phyloP scores from a whole-genome alignment of 139 green algal genomes.

The Chlorella sp. region DNA sequence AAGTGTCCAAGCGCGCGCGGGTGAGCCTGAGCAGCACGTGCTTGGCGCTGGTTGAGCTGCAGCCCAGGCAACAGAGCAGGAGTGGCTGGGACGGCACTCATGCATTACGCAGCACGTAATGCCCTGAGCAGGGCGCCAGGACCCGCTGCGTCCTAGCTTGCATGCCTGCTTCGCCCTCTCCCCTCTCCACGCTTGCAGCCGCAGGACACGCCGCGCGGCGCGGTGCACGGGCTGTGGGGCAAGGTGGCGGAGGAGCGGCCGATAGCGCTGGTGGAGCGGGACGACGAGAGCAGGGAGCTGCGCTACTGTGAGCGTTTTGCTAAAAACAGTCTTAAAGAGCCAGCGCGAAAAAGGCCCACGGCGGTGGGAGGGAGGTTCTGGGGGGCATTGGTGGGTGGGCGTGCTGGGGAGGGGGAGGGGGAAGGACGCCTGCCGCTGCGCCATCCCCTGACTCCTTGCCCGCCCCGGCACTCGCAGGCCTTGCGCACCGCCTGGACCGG shows the following conservation, averaged over 20 bases:
- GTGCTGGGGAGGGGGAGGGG: neutral
- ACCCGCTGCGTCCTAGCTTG: too few species aligned
- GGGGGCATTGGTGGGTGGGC: neutral
- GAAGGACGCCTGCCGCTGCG: neutral
- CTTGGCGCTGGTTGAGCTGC: too few species aligned
- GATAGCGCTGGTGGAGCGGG: slow-evolving; percentile 35
- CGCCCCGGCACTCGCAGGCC: too few species aligned
- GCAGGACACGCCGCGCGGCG: neutral
- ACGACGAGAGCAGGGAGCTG: slow-evolving; percentile 21
- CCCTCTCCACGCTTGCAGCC: neutral
- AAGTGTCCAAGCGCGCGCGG: neutral
- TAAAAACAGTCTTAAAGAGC: too few species aligned
- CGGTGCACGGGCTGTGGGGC: slow-evolving; percentile 28
- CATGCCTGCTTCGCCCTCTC: too few species aligned
- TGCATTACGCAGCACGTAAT: too few species aligned
- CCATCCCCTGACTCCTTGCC: neutral
- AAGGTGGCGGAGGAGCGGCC: slow-evolving; percentile 33
- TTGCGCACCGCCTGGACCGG: slow-evolving; percentile 37
- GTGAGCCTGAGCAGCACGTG: neutral
- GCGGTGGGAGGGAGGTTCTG: neutral
- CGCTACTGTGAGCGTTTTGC: neutral
- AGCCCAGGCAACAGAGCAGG: too few species aligned
- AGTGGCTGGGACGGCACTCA: too few species aligned
- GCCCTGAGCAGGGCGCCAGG: too few species aligned
- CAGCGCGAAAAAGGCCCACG: too few species aligned